Conservation (phyloP, 2,329 filamentous ascomycete species). For the Scedosporium dehoogii region DNA sequence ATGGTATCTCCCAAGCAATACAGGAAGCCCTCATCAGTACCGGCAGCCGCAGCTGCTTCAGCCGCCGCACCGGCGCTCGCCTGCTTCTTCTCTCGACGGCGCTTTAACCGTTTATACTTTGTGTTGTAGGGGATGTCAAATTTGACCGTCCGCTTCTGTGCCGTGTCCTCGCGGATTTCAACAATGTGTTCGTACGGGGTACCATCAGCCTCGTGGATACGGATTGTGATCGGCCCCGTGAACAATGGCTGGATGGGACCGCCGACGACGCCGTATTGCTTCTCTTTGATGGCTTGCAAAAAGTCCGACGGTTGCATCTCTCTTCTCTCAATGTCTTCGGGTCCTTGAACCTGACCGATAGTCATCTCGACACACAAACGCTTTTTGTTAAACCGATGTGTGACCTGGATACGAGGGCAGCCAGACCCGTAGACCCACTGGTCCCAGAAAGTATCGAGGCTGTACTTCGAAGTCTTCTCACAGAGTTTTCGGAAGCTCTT, state of each 20-base stretch:
- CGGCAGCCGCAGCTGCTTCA: conserved; percentile 45
- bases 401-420: conserved; percentile 78
- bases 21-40: conserved; percentile 70
- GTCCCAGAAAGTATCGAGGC: conserved; percentile 81
- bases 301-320: conserved; percentile 59
- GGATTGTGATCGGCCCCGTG: conserved; percentile 92
- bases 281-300: conserved; percentile 75
- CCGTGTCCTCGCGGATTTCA: conserved; percentile 79
- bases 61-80: conserved; percentile 32
- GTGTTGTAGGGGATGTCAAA: conserved; percentile 98
- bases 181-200: conserved; percentile 98
- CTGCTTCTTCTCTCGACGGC: conserved; percentile 66
- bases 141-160: conserved; percentile 52
- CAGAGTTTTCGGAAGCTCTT: conserved; percentile 73
- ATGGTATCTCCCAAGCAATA: conserved; percentile 91
- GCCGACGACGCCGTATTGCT: conserved; percentile 56
- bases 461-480: conserved; percentile 79
- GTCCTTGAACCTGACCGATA: conserved; percentile 62
- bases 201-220: conserved; percentile 95
- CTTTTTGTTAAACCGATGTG: conserved; percentile 95
- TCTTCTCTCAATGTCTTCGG: conserved; percentile 22
- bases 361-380: conserved; percentile 88
- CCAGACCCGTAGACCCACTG: conserved; percentile 89
- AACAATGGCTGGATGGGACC: conserved; percentile 70
- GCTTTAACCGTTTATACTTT: conserved; percentile 95